phyloP scores from a whole-genome alignment of 768 basidiomycete genomes.

The Fistulinella prunicolor region DNA sequence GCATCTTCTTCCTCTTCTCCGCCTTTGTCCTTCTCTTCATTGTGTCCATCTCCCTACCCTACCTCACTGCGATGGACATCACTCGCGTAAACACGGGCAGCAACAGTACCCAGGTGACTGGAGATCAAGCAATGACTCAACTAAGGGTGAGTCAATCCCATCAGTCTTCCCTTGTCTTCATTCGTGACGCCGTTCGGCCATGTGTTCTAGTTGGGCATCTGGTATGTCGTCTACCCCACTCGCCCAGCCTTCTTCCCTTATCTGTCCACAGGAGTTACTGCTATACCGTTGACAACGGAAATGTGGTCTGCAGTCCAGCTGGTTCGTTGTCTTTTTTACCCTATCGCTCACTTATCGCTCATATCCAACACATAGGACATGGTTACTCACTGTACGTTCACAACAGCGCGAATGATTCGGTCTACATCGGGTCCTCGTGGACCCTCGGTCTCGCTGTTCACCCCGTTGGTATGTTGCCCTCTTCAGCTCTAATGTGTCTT shows the following conservation, averaged over 20 bases:
- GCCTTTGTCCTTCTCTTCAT: slow-evolving; percentile 68
- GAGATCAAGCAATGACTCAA: slow-evolving; percentile 36
- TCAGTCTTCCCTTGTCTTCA: background rate
- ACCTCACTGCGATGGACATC: slow-evolving; percentile 64
- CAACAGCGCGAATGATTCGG: slow-evolving; percentile 24
- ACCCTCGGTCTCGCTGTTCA: slow-evolving; percentile 74
- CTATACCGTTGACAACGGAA: slow-evolving; percentile 42
- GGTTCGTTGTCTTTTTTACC: slow-evolving; percentile 32
- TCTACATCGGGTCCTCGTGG: slow-evolving; percentile 54
- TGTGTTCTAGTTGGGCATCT: slow-evolving; percentile 60
- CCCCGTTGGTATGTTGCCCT: slow-evolving; percentile 58
- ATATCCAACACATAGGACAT: slow-evolving; percentile 36
- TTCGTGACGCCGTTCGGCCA: slow-evolving; percentile 3
- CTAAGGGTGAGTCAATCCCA: slow-evolving; percentile 49
- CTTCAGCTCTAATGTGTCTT: background rate
- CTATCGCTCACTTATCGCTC: background rate
- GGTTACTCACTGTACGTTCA: slow-evolving; percentile 49
- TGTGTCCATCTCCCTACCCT: slow-evolving; percentile 70
- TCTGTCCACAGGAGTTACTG: slow-evolving; percentile 55
- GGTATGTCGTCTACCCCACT: slow-evolving; percentile 39
- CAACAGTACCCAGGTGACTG: slow-evolving; percentile 20
- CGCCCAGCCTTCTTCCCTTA: slow-evolving; percentile 2
- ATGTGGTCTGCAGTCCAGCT: slow-evolving; percentile 41
- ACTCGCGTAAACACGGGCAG: slow-evolving; percentile 51
- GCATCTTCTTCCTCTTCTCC: slow-evolving; percentile 50